These are phyloP conservation scores for Pythium monospermum DNA, from an alignment of 352 stramenopile genomes.

Conservation along the genomic window DNA sequence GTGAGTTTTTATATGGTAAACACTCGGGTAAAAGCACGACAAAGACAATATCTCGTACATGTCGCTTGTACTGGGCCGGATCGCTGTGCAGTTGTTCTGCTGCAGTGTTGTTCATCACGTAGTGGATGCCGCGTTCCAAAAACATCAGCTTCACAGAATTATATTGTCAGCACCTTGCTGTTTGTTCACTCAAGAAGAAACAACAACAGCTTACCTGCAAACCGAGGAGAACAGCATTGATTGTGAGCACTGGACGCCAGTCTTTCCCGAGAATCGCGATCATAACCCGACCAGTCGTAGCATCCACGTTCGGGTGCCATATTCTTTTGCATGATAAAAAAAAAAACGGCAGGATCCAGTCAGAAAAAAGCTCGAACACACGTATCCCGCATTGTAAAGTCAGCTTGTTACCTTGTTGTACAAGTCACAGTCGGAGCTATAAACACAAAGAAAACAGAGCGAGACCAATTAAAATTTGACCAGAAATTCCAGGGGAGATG, in stretches of 20 bases:
- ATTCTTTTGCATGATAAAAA: no score
- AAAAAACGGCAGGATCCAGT: constrained; percentile 54
- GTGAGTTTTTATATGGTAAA: neutral
- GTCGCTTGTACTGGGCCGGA: constrained; percentile 7
- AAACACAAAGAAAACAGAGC: neutral
- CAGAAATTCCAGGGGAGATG: neutral
- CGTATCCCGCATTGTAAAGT: no score
- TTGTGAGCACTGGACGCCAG: constrained; percentile 80
- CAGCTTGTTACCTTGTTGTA: constrained; percentile 44
- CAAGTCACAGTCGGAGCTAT: constrained; percentile 69
- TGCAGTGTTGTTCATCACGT: constrained; percentile 41
- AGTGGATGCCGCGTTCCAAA: constrained; percentile 55
- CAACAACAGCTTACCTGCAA: constrained; percentile 58
- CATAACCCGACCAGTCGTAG: constrained; percentile 73
- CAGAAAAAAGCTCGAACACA: no score
- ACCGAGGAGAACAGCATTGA: constrained; percentile 81
- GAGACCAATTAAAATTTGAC: neutral
- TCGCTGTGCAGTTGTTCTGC: constrained; percentile 42
- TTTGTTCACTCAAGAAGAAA: neutral
- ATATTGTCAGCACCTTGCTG: neutral
- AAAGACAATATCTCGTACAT: no score
- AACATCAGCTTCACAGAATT: constrained; percentile 38
- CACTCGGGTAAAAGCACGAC: no score
- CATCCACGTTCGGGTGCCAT: constrained; percentile 84
- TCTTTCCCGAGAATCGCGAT: constrained; percentile 82